Conservation (phyloP, 441 rosid species). For the Brassica balearica region DNA sequence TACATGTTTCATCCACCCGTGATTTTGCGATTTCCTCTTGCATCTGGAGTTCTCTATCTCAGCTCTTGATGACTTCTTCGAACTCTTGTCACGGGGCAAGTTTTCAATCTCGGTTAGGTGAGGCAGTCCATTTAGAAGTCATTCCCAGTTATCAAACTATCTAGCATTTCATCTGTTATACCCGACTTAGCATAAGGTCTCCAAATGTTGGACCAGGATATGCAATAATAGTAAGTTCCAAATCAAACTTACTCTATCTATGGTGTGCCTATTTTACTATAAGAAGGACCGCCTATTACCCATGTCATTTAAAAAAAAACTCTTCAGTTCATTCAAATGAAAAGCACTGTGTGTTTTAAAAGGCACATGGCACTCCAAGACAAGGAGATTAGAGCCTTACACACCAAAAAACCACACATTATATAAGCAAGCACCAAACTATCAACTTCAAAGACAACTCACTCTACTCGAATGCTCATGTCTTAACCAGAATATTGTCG, state of each 20-base stretch:
- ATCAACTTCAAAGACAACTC: no score
- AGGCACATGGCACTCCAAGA: no score
- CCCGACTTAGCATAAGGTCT: constrained; percentile 88
- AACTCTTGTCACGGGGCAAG: constrained; percentile 69
- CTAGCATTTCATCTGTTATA: constrained; percentile 89
- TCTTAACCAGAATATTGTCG: no score
- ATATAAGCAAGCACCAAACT: no score
- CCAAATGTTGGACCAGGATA: constrained; percentile 94
- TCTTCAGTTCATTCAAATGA: no score
- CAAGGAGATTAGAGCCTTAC: no score
- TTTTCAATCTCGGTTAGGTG: constrained; percentile 79
- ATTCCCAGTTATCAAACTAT: constrained; percentile 81
- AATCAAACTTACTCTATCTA: neutral
- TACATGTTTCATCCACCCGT: constrained; percentile 86
- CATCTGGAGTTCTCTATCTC: constrained; percentile 79
- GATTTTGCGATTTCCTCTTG: constrained; percentile 95
- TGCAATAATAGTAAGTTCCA: constrained; percentile 40
- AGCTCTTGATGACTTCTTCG: constrained; percentile 68
- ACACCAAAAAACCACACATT: no score
- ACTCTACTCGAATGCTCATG: no score
- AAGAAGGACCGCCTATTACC: no score
- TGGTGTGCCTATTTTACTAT: no score
- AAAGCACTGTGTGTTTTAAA: no score
- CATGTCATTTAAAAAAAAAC: no score
- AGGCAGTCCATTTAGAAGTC: constrained; percentile 88